Evolutionary conservation across 2,329 filamentous ascomycete species (phyloP), one percentile per base, ranked within the genome.

Genomic region (Claviceps arundinis): DNA sequence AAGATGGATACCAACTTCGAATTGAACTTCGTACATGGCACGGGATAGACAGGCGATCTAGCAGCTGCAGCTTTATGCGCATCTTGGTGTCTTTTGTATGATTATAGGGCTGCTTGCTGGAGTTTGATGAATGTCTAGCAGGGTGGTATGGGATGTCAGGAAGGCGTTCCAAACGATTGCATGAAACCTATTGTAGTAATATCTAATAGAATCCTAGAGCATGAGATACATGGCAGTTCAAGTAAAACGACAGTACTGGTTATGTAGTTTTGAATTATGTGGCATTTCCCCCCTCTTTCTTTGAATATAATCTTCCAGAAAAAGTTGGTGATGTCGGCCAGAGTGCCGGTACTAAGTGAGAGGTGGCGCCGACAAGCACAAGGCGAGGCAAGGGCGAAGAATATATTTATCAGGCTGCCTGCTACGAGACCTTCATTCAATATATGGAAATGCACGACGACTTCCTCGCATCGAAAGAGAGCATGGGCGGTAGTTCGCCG

Each of bases 101-200:
- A 34, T 37, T 37, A 42, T 42, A 17, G 17, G 17, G 43, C 51
- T 47, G 26, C 51, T 34, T 48, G 47, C 47, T 47, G 51, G 47
- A 47, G 51, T 53, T 50, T 50, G 47, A 42, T 37, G 19, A 41
- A 5, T 19, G 42, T 50, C 24, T 14, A 24, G 24, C 9, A 34
- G 17, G 24, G 7, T 22, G 24, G 24, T 5, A 19, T 3, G 5
- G 24, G 48, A 7, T 50, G 22, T n/a, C 16, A 19, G 24, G 13
- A 17, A 41, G 37, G 22, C n/a, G 37, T 38, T 41, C 16, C 38
- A 17, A 26, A 50, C 40, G 30, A 45, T 50, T 46, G 46, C 51
- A 46, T 47, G 43, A 53, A 37, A 19, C 37, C 22, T n/a, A 26
- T n/a, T 45, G 16, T 26, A 38, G 19, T 53, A 53, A 53, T 53